These are phyloP conservation scores for Drechslera avenae DNA, from an alignment of 2,329 filamentous ascomycete species.

Conservation along the genomic window DNA sequence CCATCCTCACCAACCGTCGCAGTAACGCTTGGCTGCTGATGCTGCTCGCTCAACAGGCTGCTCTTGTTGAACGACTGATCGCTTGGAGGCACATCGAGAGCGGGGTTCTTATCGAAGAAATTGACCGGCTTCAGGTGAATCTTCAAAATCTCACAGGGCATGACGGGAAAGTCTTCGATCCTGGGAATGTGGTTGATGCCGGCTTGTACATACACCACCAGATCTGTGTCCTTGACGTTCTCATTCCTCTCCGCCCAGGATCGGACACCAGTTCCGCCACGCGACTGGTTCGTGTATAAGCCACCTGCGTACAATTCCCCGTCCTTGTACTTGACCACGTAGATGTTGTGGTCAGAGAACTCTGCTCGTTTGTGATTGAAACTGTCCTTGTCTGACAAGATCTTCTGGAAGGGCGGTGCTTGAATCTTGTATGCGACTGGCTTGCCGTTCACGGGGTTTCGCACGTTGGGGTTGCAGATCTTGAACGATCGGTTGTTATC, in stretches of 20 bases:
- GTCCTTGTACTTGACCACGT: constrained; percentile 63
- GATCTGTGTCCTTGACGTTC: constrained; percentile 60
- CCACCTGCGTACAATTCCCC: constrained; percentile 66
- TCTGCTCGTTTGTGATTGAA: constrained; percentile 63
- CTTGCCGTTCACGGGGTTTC: constrained; percentile 55
- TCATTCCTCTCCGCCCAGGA: constrained; percentile 59
- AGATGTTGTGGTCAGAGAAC: constrained; percentile 64
- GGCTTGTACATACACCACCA: constrained; percentile 63
- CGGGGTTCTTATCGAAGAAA: constrained; percentile 64
- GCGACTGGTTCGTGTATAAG: constrained; percentile 65
- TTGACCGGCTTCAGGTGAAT: constrained; percentile 64
- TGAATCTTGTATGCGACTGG: constrained; percentile 58
- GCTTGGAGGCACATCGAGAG: constrained; percentile 62
- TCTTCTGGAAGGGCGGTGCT: constrained; percentile 57
- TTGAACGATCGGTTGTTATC: constrained; percentile 55
- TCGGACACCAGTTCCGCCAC: constrained; percentile 56
- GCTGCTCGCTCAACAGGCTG: constrained; percentile 43
- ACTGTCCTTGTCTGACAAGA: constrained; percentile 58
- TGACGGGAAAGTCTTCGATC: constrained; percentile 48
- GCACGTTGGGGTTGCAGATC: constrained; percentile 53
- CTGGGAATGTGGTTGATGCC: constrained; percentile 63
- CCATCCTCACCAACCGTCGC: constrained; percentile 44
- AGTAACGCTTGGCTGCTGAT: constrained; percentile 45
- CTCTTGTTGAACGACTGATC: constrained; percentile 56
- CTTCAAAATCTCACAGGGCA: constrained; percentile 61